Base-by-base conservation (phyloP, 169 alveolate genomes). In the Babesia gibsoni region DNA sequence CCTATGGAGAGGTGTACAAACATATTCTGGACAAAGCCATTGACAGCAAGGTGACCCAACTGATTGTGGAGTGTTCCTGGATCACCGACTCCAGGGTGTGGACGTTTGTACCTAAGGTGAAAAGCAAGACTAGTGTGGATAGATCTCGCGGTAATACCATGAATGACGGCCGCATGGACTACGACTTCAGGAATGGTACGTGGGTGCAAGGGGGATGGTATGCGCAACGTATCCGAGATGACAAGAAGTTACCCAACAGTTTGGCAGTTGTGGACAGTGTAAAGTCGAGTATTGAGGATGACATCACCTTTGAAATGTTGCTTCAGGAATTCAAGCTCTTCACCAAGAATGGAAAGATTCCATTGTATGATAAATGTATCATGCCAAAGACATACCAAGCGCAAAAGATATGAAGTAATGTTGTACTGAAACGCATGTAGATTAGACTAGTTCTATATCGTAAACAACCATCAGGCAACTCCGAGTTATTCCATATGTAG, bases 161-260 rank as follows among this genome's bases (percentile, higher is more conserved):
- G 23, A 79, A 66, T n/a, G 85, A 77, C 39, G 81, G 85, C 1
- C 57, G 35, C 32, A 39, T 64, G 52, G 81, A 65, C 46, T 83
- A 84, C 75, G 95, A 90, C 42, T 74, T 86, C 50, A 83, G 82
- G n/a, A 66, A 72, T 25, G 95, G 91, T 32, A 58, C 74, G 33
- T 83, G 88, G 90, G 50, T 86, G 20, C 93, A 90, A 43, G 96
- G 96, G 18, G 96, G 96, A 8, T 93, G 96, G 96, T 91, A 90
- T 36, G 94, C 94, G 27, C 96, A 93, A 82, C 89, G 95, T 57
- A 89, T 93, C 23, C 77, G 96, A 10, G 83, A 79, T 50, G 96
- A 91, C 68, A 91, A 90, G 50, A 85, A 82, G 65, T 52, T 85
- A 16, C 95, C 95, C 37, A 91, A 91, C 73, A 90, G 90, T 37